Evolutionary conservation across 805 yeast genomes (phyloP), one percentile per base, ranked within the genome.

Genomic region (Schwanniomyces vanrijiae): DNA sequence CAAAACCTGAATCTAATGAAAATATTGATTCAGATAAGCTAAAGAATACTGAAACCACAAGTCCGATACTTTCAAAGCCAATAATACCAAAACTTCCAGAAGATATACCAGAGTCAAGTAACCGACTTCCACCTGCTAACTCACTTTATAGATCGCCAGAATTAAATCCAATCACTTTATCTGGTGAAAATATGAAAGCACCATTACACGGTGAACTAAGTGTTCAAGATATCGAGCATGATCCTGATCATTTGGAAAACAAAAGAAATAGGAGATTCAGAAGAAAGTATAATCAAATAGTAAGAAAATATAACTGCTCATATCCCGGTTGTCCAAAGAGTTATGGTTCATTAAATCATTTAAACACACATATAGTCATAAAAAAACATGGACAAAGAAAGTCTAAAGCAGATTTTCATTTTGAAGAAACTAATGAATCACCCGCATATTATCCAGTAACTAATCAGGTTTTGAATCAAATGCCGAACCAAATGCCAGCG

Each of bases 331-430:
- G 77, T 52, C 55, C 64, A 44, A 72, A 72, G 52, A 66, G 73
- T 49, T 72, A 72, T 52, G 77, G 77, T 0, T 64, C 70, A 40
- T 58, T 72, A 43, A 72, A 72, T 55, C 77, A 72, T 54, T 54
- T 72, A 43, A 72, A 72, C 54, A 72, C 77, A 10, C 77, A 72
- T 53, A 71, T 72, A 4, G 76, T 72, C 24, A 70, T 76, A 50
- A 71, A 72, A 49, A 72, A 69, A 40, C 77, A 72, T 50, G 77
- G 77, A n/a, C 68, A 61, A 43, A 56, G 76, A 31, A 70, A 70
- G 53, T 62, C 69, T 22, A 72, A 71, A 50, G 68, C 68, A 16
- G 76, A 72, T 48, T 72, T 69, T 54, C 71, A 69, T 45, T 50
- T 53, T 47, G 58, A 56, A 16, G 61, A 59, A 13, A 43, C 34